Evolutionary conservation across 768 basidiomycete genomes (phyloP).

Genomic region (Phylloporus scabripes): DNA sequence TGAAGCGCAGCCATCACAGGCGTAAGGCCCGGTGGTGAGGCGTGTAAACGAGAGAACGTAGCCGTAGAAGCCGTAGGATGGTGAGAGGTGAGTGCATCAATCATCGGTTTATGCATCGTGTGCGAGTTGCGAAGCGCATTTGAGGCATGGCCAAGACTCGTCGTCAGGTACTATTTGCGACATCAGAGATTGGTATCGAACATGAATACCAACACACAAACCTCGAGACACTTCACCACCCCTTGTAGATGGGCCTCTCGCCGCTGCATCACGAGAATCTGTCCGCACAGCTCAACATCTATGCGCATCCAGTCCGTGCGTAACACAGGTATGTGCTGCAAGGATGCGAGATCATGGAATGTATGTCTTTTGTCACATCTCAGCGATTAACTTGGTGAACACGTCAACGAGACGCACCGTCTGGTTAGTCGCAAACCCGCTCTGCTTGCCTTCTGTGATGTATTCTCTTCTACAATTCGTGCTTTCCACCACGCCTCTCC

Average conservation of each 20-base stretch:
- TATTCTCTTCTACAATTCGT: conserved; percentile 11
- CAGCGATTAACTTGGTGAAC: not conserved
- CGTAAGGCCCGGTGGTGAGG: conserved; percentile 8
- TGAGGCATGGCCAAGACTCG: conserved; percentile 50
- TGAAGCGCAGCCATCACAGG: conserved; percentile 35
- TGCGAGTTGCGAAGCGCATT: conserved; percentile 55
- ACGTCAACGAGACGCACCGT: conserved; percentile 13
- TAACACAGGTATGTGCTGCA: conserved; percentile 44
- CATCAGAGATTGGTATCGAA: conserved; percentile 7
- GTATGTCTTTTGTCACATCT: conserved; percentile 48
- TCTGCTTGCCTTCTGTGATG: conserved; percentile 6
- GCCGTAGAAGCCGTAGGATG: conserved; percentile 2
- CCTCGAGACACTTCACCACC: conserved; percentile 56
- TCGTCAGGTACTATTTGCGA: conserved; percentile 42
- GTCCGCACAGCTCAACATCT: conserved; percentile 74
- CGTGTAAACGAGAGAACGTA: not conserved
- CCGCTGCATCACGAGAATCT: conserved; percentile 62
- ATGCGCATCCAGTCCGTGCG: conserved; percentile 63
- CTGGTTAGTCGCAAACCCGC: conserved; percentile 22
- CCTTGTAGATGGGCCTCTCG: conserved; percentile 65
- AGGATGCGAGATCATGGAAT: conserved; percentile 56
- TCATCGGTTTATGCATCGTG: conserved; percentile 42
- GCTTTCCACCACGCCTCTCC: conserved; percentile 19
- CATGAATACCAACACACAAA: conserved; percentile 20
- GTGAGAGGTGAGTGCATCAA: conserved; percentile 40